Percentiles rank a stretch among this genome's conserved stretches.
These are phyloP conservation scores for Edaphochlamys debaryana DNA, from an alignment of 139 green algal species.

Conservation along the genomic window DNA sequence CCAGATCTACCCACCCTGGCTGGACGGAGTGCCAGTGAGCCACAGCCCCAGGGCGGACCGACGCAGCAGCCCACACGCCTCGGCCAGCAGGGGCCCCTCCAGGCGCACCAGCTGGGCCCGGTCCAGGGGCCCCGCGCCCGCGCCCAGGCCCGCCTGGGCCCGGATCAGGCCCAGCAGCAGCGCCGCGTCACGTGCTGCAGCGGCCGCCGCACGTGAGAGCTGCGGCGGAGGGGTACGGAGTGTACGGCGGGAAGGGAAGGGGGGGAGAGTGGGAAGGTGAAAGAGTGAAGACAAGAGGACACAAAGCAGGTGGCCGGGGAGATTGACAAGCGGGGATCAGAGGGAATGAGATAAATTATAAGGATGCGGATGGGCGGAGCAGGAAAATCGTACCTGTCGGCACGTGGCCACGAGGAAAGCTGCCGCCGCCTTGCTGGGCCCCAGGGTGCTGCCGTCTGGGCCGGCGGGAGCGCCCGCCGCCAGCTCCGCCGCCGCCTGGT, in stretches of 20 bases:
- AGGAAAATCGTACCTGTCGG: conserved; percentile 20
- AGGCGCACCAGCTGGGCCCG: not conserved
- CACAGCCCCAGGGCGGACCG: conserved; percentile 43
- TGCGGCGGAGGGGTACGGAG: no score
- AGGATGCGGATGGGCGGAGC: no score
- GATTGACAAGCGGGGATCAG: no score
- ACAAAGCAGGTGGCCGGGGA: no score
- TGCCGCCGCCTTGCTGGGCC: not conserved
- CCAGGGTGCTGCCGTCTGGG: no score
- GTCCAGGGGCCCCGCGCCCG: not conserved
- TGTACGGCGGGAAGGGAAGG: no score
- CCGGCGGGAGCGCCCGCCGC: not conserved
- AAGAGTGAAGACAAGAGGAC: no score
- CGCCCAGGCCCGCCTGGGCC: conserved; percentile 5
- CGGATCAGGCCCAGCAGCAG: conserved; percentile 39
- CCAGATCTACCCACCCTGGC: conserved; percentile 4
- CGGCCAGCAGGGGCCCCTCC: conserved; percentile 12
- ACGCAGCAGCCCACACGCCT: conserved; percentile 18
- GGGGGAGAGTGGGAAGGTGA: no score
- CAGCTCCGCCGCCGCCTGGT: not conserved
- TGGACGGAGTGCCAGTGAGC: conserved; percentile 40
- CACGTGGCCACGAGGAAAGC: conserved; percentile 25
- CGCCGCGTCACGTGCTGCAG: conserved; percentile 20
- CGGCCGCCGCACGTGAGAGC: conserved; percentile 16
- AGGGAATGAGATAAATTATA: no score